These are phyloP conservation scores for Penicillium parvum DNA, from an alignment of 495 filamentous ascomycete genomes.

Conservation along the genomic window DNA sequence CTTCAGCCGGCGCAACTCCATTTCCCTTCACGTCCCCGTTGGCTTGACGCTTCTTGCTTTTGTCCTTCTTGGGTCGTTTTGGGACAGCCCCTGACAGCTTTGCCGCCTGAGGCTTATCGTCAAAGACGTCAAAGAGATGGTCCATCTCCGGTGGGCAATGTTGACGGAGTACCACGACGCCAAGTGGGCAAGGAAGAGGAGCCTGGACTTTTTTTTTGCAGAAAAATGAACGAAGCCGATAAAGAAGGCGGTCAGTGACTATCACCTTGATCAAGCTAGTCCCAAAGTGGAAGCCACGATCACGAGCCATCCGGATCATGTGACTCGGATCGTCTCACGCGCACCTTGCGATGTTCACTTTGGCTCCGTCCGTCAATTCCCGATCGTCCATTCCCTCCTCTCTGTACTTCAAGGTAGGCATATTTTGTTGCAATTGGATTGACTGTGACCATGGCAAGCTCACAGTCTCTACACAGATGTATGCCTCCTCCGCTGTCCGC, in stretches of 20 bases:
- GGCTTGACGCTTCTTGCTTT: conserved; percentile 75
- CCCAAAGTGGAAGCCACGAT: neutral
- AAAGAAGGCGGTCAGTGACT: conserved; percentile 24
- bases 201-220: conserved; percentile 23
- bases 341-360: conserved; percentile 25
- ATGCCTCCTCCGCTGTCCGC: conserved; percentile 73
- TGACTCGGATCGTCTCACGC: conserved; percentile 26
- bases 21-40: conserved; percentile 66
- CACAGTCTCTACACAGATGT: conserved; percentile 59
- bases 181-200: conserved; percentile 4
- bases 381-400: conserved; percentile 30
- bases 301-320: conserved; percentile 24
- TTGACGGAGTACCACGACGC: conserved; percentile 10
- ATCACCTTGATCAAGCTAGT: neutral
- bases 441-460: conserved; percentile 11
- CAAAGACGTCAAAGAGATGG: conserved; percentile 82
- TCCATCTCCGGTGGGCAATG: conserved; percentile 52
- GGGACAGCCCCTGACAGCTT: conserved; percentile 24
- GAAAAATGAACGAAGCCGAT: conserved; percentile 34
- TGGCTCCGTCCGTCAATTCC: conserved; percentile 26
- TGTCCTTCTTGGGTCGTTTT: conserved; percentile 52
- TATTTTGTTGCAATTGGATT: conserved; percentile 1
- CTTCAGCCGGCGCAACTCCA: conserved; percentile 36
- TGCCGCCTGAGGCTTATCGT: conserved; percentile 53
- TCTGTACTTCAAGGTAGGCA: conserved; percentile 33